These are phyloP conservation scores for Sporisorium scitamineum DNA, from an alignment of 1,284 basidiomycete genomes.

Conservation along the genomic window DNA sequence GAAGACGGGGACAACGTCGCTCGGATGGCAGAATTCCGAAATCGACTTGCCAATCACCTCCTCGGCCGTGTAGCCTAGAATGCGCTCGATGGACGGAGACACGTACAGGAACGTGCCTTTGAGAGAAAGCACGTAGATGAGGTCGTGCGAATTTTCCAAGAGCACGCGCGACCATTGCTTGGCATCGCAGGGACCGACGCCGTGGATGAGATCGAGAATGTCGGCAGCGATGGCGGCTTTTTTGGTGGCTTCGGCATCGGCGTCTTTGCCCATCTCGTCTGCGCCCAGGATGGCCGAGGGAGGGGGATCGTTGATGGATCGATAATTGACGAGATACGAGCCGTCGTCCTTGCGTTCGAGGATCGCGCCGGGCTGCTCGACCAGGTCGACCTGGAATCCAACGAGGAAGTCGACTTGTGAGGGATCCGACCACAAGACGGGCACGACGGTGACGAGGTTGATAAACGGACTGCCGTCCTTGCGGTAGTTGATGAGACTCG, in stretches of 20 bases:
- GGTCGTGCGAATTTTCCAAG: conserved; percentile 73
- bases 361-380: conserved; percentile 85
- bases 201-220: conserved; percentile 47
- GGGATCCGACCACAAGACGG: conserved; percentile 74
- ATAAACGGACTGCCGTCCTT: conserved; percentile 85
- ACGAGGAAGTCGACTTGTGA: conserved; percentile 83
- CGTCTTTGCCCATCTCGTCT: conserved; percentile 43
- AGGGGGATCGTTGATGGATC: conserved; percentile 50
- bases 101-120: conserved; percentile 95
- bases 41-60: conserved; percentile 84
- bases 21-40: conserved; percentile 84
- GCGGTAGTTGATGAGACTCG: conserved; percentile 85
- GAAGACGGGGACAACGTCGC: conserved; percentile 89
- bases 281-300: conserved; percentile 31
- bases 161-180: conserved; percentile 61
- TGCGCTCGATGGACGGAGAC: conserved; percentile 72
- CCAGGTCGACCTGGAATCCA: conserved; percentile 84
- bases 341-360: conserved; percentile 71
- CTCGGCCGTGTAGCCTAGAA: conserved; percentile 71
- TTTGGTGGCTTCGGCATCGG: conserved; percentile 45
- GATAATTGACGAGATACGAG: conserved; percentile 64
- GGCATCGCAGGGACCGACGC: conserved; percentile 49
- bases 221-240: conserved; percentile 52
- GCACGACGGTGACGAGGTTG: conserved; percentile 70
- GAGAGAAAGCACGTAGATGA: conserved; percentile 88